Evolutionary conservation across 2,329 filamentous ascomycete species (phyloP).

Genomic region (Davidsoniella virescens): DNA sequence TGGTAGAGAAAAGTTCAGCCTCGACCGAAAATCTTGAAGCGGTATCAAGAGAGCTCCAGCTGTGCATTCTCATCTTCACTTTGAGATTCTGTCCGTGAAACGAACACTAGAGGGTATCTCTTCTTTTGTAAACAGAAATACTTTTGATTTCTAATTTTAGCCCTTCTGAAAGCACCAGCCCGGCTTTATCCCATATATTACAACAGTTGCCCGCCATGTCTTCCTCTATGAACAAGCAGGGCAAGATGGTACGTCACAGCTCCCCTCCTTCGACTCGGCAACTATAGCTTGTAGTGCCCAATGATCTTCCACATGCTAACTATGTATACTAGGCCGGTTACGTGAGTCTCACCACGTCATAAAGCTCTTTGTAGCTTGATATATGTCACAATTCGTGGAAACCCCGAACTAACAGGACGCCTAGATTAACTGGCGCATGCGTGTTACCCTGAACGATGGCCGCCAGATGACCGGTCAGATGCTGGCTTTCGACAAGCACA

Average conservation of each 20-base stretch:
- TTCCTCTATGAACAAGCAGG: constrained; percentile 59
- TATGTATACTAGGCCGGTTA: constrained; percentile 43
- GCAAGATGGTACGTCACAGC: constrained; percentile 80
- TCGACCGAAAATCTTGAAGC: constrained; percentile 13
- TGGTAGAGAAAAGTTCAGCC: constrained; percentile 1
- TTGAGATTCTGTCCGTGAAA: not conserved
- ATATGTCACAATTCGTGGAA: not conserved
- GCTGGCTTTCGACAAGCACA: constrained; percentile 99
- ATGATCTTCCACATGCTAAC: constrained; percentile 1
- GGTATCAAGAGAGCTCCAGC: constrained; percentile 7
- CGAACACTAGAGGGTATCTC: not conserved
- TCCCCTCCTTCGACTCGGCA: constrained; percentile 17
- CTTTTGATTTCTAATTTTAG: not conserved
- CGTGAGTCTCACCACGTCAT: constrained; percentile 33
- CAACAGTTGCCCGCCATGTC: constrained; percentile 31
- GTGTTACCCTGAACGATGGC: constrained; percentile 85
- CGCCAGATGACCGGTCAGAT: constrained; percentile 96
- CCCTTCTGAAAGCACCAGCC: not conserved
- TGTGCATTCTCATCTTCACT: not conserved
- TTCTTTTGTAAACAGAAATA: not conserved
- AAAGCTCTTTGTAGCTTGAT: not conserved
- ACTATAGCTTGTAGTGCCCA: not conserved
- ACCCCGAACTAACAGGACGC: not conserved
- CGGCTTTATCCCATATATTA: not conserved
- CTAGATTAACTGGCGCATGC: constrained; percentile 99